Evolutionary conservation across 495 filamentous ascomycete genomes (phyloP), one percentile per base, ranked within the genome.

Genomic region (Penicillium chermesinum): DNA sequence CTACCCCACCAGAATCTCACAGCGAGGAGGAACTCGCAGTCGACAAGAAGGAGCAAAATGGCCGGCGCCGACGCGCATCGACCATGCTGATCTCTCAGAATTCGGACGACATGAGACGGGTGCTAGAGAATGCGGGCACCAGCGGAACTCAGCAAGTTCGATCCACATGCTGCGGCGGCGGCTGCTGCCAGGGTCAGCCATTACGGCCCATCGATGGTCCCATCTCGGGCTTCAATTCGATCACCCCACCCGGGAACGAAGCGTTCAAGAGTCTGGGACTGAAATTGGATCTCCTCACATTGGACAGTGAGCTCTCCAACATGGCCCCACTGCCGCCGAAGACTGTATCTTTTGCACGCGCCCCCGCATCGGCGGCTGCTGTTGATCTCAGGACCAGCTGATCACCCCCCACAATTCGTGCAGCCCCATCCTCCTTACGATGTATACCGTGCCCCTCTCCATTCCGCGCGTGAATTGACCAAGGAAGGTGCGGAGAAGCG

Each of bases 381-480:
- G 42, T 65, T 33, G 27, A 63, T 20, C 22, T 77, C n/a, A 16
- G 70, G 63, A 13, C 69, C 68, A 15, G 41, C 54, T 6, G 64
- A 74, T 44, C 83, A 90, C 62, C 91, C 93, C 13, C 93, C 93
- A 2, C 77, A 75, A 34, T 98, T 89, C 61, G 90, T 97, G 42
- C 87, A 93, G 54, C 93, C 93, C n/a, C 93, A 98, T 60, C 88
- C 87, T 32, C 93, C 93, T 1, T 89, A 95, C 63, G 76, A 89
- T 43, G 91, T 98, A 39, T 93, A 85, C 66, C 84, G 89, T 7
- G 90, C 91, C 17, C 87, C 81, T 49, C 77, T 98, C 35, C 81
- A 86, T 62, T 80, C 80, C 57, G 81, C 89, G 1, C 85, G 93
- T 20, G 89, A 96, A 64, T 68, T 98, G 48, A 98, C 93, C 1